Conservation (phyloP, 2,329 filamentous ascomycete species). For the Aspergillus sp. region DNA sequence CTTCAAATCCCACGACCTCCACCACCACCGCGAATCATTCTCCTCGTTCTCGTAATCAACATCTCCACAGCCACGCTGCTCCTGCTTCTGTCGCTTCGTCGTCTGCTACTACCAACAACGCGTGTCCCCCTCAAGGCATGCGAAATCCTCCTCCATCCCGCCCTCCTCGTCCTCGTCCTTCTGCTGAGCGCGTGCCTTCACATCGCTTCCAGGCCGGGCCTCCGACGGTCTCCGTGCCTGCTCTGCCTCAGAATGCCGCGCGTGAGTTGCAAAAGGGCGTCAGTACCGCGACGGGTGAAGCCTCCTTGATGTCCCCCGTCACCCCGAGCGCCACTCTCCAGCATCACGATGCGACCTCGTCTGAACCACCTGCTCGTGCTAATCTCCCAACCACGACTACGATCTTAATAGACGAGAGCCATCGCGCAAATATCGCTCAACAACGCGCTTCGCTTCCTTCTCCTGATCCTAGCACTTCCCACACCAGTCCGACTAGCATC, state of each 20-base stretch:
- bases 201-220: neutral
- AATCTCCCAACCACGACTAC: neutral
- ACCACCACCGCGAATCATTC: neutral
- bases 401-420: neutral
- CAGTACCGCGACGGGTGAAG: neutral
- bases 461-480: slow-evolving; percentile 24
- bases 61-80: neutral
- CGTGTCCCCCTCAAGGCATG: slow-evolving; percentile 7
- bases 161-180: neutral
- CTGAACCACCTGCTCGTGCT: neutral
- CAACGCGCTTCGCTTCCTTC: slow-evolving; percentile 17
- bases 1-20: neutral
- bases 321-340: slow-evolving; percentile 11
- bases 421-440: neutral
- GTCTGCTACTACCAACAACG: neutral
- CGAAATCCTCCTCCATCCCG: slow-evolving; percentile 4
- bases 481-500: slow-evolving; percentile 19
- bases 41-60: neutral
- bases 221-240: neutral
- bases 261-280: neutral
- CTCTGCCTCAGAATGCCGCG: neutral
- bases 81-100: neutral
- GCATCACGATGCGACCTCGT: neutral
- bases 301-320: slow-evolving; percentile 14
- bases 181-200: neutral